These are phyloP conservation scores for Pascua guehoae DNA, from an alignment of 1,284 basidiomycete genomes.

Conservation along the genomic window DNA sequence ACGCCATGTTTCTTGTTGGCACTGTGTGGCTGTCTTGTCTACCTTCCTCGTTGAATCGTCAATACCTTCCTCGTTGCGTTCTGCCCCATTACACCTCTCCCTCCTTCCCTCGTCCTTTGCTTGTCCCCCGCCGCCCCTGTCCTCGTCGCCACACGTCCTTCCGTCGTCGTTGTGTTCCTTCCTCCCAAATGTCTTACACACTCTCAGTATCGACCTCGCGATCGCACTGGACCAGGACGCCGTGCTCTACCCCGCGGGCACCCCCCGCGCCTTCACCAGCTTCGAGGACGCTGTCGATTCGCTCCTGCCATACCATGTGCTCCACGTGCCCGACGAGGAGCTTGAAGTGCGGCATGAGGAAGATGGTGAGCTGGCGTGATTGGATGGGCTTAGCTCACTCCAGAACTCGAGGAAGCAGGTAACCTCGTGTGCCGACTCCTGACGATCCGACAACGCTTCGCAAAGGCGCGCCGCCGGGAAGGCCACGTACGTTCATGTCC, in stretches of 20 bases:
- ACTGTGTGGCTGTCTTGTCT: too few species aligned
- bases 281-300: constrained; percentile 36
- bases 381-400: neutral
- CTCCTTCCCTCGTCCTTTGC: too few species aligned
- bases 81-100: too few species aligned
- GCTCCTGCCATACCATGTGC: constrained; percentile 44
- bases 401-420: constrained; percentile 2
- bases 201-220: constrained; percentile 31
- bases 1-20: neutral
- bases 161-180: neutral
- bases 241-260: constrained; percentile 27
- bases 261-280: constrained; percentile 25
- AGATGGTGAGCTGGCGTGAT: constrained; percentile 7
- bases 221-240: constrained; percentile 35
- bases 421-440: constrained; percentile 22
- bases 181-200: neutral
- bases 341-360: constrained; percentile 14
- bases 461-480: constrained; percentile 25
- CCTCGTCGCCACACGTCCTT: too few species aligned
- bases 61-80: too few species aligned
- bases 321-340: constrained; percentile 43
- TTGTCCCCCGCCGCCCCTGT: too few species aligned
- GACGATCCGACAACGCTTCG: constrained; percentile 28
- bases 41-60: too few species aligned
- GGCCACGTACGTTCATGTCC: constrained; percentile 22